phyloP scores from a whole-genome alignment of 2,329 filamentous ascomycete species.

The Diaporthe ampelina region DNA sequence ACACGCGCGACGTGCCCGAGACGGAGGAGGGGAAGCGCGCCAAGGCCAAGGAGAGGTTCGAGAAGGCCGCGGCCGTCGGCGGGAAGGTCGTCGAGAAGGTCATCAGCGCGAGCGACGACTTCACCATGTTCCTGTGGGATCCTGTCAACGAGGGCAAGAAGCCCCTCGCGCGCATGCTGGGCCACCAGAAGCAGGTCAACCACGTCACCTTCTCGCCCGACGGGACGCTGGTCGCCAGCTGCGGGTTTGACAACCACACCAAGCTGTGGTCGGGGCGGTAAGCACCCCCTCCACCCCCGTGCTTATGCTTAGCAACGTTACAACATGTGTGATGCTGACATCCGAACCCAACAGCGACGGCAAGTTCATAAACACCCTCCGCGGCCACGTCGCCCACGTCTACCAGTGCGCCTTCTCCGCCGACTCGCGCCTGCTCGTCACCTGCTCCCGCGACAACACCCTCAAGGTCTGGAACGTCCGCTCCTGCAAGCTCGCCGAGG shows the following conservation, averaged over 20 bases:
- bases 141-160: slow-evolving; percentile 81
- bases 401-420: slow-evolving; percentile 95
- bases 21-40: slow-evolving; percentile 78
- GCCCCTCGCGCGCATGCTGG: slow-evolving; percentile 88
- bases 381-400: slow-evolving; percentile 90
- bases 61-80: slow-evolving; percentile 79
- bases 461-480: slow-evolving; percentile 95
- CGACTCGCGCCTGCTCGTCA: slow-evolving; percentile 90
- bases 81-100: slow-evolving; percentile 83
- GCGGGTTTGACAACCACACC: slow-evolving; percentile 94
- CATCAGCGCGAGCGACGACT: slow-evolving; percentile 94
- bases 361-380: slow-evolving; percentile 87
- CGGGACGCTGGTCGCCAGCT: slow-evolving; percentile 86
- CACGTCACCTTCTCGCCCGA: slow-evolving; percentile 96
- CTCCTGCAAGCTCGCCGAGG: slow-evolving; percentile 82
- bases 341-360: slow-evolving; percentile 62
- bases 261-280: slow-evolving; percentile 88
- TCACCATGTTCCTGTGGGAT: slow-evolving; percentile 97
- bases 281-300: too few species aligned
- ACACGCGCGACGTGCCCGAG: slow-evolving; percentile 76
- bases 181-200: slow-evolving; percentile 97
- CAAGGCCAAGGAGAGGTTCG: slow-evolving; percentile 86
- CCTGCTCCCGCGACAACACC: slow-evolving; percentile 91
- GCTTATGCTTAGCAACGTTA: too few species aligned
- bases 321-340: slow-evolving; percentile 12